Percentiles rank a stretch among this genome's conserved stretches.
phyloP scores from a whole-genome alignment of 2,329 filamentous ascomycete genomes.

The Septoria linicola region DNA sequence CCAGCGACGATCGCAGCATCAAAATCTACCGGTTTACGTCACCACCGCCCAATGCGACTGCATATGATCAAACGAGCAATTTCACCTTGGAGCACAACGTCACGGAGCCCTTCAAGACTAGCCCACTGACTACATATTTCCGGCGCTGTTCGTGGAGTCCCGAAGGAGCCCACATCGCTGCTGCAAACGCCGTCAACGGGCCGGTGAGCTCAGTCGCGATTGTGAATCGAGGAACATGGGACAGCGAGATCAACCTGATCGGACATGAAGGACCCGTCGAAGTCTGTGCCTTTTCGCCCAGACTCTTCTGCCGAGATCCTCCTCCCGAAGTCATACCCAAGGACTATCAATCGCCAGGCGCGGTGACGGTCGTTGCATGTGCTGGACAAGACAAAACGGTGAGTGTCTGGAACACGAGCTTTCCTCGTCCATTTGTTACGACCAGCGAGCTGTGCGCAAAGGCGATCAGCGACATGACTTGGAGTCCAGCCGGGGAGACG shows the following conservation, averaged over 20 bases:
- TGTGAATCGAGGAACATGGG: slow-evolving; percentile 87
- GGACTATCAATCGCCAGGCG: slow-evolving; percentile 41
- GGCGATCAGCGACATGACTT: slow-evolving; percentile 89
- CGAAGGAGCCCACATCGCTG: slow-evolving; percentile 94
- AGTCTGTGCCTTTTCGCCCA: slow-evolving; percentile 93
- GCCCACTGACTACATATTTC: slow-evolving; percentile 95
- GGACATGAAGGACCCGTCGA: slow-evolving; percentile 96
- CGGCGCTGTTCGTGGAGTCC: slow-evolving; percentile 96
- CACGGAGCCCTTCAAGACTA: slow-evolving; percentile 79
- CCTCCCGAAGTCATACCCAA: slow-evolving; percentile 50
- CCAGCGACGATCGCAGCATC: slow-evolving; percentile 93
- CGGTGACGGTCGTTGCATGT: slow-evolving; percentile 93
- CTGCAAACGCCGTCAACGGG: slow-evolving; percentile 94
- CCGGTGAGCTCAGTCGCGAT: slow-evolving; percentile 97
- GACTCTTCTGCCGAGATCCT: slow-evolving; percentile 76
- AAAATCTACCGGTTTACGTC: slow-evolving; percentile 95
- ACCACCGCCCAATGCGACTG: slow-evolving; percentile 83
- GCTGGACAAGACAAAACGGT: slow-evolving; percentile 95
- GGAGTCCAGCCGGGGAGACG: slow-evolving; percentile 87
- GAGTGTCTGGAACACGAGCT: slow-evolving; percentile 97
- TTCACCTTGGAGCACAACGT: slow-evolving; percentile 95
- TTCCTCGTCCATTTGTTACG: slow-evolving; percentile 84
- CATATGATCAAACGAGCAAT: slow-evolving; percentile 95
- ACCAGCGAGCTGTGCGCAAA: slow-evolving; percentile 85
- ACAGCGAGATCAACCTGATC: slow-evolving; percentile 94